These are phyloP conservation scores for Barbatosphaeria neglecta DNA, from an alignment of 495 filamentous ascomycete species.

Conservation along the genomic window DNA sequence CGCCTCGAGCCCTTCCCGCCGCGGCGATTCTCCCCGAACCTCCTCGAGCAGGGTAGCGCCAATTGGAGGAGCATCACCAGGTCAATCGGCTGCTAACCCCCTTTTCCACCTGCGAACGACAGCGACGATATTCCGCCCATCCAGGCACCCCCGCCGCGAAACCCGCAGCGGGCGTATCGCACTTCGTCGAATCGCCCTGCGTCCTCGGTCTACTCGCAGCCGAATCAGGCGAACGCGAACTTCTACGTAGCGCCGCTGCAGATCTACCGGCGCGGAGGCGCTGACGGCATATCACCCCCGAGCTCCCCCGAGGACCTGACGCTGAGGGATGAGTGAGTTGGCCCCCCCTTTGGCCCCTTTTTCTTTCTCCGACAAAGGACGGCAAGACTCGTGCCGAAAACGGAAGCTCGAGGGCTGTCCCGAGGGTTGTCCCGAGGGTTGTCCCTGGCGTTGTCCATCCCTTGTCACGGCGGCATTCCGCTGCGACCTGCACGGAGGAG, in stretches of 20 bases:
- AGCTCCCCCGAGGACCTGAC: conserved; percentile 33
- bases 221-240: conserved; percentile 10
- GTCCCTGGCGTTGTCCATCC: neutral
- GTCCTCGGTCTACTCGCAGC: conserved; percentile 29
- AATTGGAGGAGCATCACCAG: too few relatives aligned
- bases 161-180: conserved; percentile 19
- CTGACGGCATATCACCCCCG: conserved; percentile 33
- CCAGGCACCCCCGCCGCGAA: conserved; percentile 20
- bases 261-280: conserved; percentile 15
- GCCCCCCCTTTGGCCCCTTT: conserved; percentile 4
- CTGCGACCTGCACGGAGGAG: too few relatives aligned
- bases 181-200: conserved; percentile 21
- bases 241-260: conserved; percentile 21
- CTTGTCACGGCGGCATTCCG: neutral
- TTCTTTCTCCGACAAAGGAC: too few relatives aligned
- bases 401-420: too few relatives aligned
- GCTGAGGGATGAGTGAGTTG: conserved; percentile 19
- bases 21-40: neutral
- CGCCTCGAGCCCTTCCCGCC: too few relatives aligned
- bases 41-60: too few relatives aligned
- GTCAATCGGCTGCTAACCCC: too few relatives aligned
- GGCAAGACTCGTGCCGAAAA: conserved; percentile 1
- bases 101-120: neutral
- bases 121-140: conserved; percentile 21
- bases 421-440: neutral